A percentile compares a stretch with the other conserved stretches of the same genome.
phyloP scores from a whole-genome alignment of 768 basidiomycete genomes.

The Mycena chlorophos region DNA sequence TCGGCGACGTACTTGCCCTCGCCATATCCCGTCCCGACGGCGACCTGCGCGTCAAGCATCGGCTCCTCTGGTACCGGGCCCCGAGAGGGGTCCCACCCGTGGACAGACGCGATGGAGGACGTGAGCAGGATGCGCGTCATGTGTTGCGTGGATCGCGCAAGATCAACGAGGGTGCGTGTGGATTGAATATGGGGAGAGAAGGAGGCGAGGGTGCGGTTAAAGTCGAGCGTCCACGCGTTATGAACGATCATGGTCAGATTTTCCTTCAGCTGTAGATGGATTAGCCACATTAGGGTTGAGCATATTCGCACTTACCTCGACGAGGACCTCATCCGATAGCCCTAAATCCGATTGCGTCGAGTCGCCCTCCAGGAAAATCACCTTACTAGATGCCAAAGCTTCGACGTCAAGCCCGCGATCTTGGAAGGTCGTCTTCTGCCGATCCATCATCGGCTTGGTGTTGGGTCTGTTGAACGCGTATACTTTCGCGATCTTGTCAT shows the following conservation, averaged over 20 bases:
- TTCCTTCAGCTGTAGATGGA: conserved; percentile 30
- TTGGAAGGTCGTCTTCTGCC: conserved; percentile 31
- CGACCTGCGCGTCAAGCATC: conserved; percentile 12
- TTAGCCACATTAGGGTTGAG: conserved; percentile 15
- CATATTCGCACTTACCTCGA: conserved; percentile 20
- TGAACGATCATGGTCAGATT: conserved; percentile 41
- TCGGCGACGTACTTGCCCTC: conserved; percentile 26
- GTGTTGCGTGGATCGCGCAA: conserved; percentile 31
- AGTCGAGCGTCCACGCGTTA: conserved; percentile 44
- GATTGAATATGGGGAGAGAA: conserved; percentile 49
- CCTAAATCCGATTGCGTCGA: conserved; percentile 30
- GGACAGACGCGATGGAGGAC: conserved; percentile 30
- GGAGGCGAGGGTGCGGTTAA: too few relatives aligned
- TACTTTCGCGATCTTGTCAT: conserved; percentile 25
- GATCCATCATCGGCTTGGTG: conserved; percentile 11
- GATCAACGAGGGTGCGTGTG: conserved; percentile 47
- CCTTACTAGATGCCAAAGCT: conserved; percentile 30
- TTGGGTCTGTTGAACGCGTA: conserved; percentile 36
- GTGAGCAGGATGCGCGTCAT: conserved; percentile 32
- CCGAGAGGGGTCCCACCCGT: conserved; percentile 26
- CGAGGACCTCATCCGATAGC: conserved; percentile 23
- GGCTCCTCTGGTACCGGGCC: conserved; percentile 26
- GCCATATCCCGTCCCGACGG: conserved; percentile 13
- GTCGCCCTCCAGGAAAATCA: conserved; percentile 38
- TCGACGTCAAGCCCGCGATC: conserved; percentile 31